Evolutionary conservation across 2,329 filamentous ascomycete species (phyloP).

Genomic region (Fragosphaeria purpurea): DNA sequence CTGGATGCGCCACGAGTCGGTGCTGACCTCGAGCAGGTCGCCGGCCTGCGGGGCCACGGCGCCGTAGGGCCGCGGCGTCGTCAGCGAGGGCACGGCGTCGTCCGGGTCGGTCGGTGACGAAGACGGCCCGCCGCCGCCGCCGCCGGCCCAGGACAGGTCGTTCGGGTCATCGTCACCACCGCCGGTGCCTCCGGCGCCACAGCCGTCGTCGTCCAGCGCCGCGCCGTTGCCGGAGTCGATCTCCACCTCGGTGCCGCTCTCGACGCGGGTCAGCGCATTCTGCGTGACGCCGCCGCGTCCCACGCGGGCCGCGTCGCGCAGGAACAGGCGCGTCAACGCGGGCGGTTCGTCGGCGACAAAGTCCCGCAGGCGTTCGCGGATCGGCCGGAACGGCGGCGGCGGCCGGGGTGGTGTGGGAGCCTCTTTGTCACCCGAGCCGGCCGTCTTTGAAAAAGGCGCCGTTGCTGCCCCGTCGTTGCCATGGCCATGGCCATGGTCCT

Average conservation of each 20-base stretch:
- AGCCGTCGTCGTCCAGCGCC: too few relatives aligned
- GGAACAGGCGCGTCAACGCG: not conserved
- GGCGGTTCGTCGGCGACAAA: conserved; percentile 13
- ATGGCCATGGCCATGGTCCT: too few relatives aligned
- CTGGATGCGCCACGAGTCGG: conserved; percentile 25
- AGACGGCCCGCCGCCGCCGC: too few relatives aligned
- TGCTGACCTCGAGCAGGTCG: conserved; percentile 39
- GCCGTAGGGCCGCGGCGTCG: conserved; percentile 10
- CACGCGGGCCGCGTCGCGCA: conserved; percentile 17
- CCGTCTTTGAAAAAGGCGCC: too few relatives aligned
- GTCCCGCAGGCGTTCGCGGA: conserved; percentile 31
- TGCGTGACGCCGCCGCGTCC: conserved; percentile 20
- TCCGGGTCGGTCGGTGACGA: not conserved
- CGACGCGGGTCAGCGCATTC: conserved; percentile 27
- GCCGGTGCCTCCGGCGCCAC: not conserved
- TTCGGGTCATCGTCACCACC: conserved; percentile 4
- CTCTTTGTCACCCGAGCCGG: too few relatives aligned
- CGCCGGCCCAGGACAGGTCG: conserved; percentile 26
- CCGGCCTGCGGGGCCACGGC: conserved; percentile 26
- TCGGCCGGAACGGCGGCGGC: too few relatives aligned
- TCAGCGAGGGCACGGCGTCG: conserved; percentile 12
- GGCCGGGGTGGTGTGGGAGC: not conserved
- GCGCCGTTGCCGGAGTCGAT: conserved; percentile 11
- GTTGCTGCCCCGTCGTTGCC: too few relatives aligned
- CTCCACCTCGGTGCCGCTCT: conserved; percentile 20